A percentile compares a stretch with the other conserved stretches of the same genome.
phyloP scores from a whole-genome alignment of 2,329 filamentous ascomycete species.

The Colletotrichum sp. region DNA sequence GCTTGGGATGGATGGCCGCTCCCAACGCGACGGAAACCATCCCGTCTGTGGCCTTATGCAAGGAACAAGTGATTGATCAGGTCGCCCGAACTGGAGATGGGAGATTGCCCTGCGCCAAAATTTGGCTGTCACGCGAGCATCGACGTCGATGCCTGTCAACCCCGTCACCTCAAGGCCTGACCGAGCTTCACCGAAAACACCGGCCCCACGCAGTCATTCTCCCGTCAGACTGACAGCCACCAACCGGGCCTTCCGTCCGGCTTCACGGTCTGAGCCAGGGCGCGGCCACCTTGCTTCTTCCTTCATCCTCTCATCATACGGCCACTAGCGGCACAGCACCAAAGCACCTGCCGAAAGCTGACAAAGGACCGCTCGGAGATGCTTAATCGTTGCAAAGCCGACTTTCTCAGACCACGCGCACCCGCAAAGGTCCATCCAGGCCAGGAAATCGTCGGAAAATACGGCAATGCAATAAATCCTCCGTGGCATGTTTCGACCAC shows the following conservation, averaged over 20 bases:
- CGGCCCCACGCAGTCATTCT: not conserved
- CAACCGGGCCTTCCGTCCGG: not conserved
- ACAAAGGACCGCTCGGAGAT: not conserved
- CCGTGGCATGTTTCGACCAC: constrained; percentile 4
- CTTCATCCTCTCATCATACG: not conserved
- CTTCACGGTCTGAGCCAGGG: not conserved
- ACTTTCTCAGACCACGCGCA: not conserved
- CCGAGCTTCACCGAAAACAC: constrained; percentile 5
- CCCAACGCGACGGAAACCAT: constrained; percentile 3
- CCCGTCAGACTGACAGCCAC: not conserved
- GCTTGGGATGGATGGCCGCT: not conserved
- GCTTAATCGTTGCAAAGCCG: not conserved
- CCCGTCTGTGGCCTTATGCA: constrained; percentile 18
- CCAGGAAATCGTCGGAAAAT: not conserved
- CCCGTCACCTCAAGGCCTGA: not conserved
- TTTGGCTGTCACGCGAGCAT: not conserved
- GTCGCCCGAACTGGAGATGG: not conserved
- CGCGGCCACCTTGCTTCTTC: not conserved
- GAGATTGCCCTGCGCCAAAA: constrained; percentile 1
- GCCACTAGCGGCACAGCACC: not conserved
- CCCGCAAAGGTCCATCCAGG: not conserved
- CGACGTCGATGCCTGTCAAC: not conserved
- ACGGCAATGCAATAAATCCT: not conserved
- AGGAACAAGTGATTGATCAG: constrained; percentile 10
- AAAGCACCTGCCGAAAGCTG: not conserved